These are phyloP conservation scores for Penicillium goetzii DNA, from an alignment of 495 filamentous ascomycete species.

Conservation along the genomic window DNA sequence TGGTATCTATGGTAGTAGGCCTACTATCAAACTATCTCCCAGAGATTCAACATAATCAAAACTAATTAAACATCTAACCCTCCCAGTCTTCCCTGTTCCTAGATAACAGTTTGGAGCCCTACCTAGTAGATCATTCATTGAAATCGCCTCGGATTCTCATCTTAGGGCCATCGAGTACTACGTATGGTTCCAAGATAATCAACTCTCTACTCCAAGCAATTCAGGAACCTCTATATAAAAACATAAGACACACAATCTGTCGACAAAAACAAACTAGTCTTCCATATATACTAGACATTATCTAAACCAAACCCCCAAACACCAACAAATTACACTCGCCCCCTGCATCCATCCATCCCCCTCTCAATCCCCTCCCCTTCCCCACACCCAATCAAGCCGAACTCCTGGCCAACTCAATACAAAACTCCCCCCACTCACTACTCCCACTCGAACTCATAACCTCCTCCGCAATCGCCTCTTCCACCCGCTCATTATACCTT, in stretches of 20 bases:
- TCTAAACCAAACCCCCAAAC: background rate
- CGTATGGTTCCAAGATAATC: no score
- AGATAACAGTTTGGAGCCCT: no score
- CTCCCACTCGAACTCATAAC: conserved; percentile 43
- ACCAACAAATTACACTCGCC: background rate
- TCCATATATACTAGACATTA: conserved; percentile 8
- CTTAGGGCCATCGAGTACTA: background rate
- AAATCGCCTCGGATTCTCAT: no score
- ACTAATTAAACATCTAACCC: no score
- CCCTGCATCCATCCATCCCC: background rate
- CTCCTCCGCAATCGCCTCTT: conserved; percentile 60
- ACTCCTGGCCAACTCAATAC: conserved; percentile 56
- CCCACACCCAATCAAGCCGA: conserved; percentile 21
- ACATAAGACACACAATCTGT: background rate
- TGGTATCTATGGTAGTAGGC: no score
- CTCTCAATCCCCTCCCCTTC: background rate
- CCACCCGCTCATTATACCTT: conserved; percentile 71
- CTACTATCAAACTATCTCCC: no score
- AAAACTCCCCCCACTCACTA: conserved; percentile 60
- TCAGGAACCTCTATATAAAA: background rate
- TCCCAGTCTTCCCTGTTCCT: no score
- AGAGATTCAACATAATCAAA: no score
- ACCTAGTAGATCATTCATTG: no score
- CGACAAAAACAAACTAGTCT: background rate
- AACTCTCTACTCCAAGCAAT: background rate